Evolutionary conservation across 2,329 filamentous ascomycete species (phyloP), one percentile per base, ranked within the genome.

Genomic region (Colletotrichum euphorbiae): DNA sequence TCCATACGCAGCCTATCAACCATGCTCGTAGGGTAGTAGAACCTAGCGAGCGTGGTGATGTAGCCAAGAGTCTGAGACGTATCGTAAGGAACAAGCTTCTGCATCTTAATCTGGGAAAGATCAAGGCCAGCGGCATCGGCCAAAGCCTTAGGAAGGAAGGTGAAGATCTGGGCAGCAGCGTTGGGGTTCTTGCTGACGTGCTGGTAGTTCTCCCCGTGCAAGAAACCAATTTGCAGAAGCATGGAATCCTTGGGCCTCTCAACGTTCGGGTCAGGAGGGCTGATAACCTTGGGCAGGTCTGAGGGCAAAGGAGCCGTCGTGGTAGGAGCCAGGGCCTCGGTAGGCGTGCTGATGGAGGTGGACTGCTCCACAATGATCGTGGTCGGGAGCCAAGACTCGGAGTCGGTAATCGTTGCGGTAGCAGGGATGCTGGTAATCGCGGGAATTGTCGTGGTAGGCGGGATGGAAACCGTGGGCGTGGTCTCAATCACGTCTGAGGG

Each of bases 101-200:
- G 85, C 82, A 97, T 91, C 48, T 84, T 79, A 56, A 94, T 83
- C 62, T 91, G 82, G 17, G 83, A 75, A 12, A 80, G 70, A 2
- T 79, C 74, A 51, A 97, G 82, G 51, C 88, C 90, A 55, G 78
- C 79, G 48, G 88, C 91, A 71, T 90, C 87, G 2, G 87, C 82
- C 56, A 97, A 84, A 71, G 92, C 93, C 59, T 83, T 73, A 0
- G 94, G 94, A 4, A 98, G 83, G 71, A 88, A 92, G 60, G 87
- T 81, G 82, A 98, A 97, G 74, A 99, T 93, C 79, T 98, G 95
- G 43, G 89, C 89, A 5, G 93, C 91, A 17, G 94, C 92, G 71
- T 90, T 85, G 13, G 89, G 84, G 70, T 91, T 89, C 21, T 82
- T 83, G 11, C 91, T 90, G 31, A 98, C 92, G 76, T 97, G 97